Conservation (phyloP, 306 rosid species). For the Medicago ruthenica region DNA sequence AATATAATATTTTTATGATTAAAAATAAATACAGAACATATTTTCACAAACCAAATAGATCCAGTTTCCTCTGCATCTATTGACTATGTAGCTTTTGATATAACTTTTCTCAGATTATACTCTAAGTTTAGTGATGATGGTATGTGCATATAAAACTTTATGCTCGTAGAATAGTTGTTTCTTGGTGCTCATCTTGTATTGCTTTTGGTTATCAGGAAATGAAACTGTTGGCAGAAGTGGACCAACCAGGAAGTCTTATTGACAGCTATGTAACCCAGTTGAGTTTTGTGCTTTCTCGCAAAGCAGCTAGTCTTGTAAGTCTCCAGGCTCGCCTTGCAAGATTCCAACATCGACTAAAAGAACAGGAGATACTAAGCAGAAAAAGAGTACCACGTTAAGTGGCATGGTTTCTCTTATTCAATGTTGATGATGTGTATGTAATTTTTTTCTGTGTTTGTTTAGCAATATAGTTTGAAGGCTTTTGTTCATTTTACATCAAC, state of each 20-base stretch:
- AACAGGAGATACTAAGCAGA: slow-evolving; percentile 88
- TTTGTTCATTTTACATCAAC: slow-evolving; percentile 19
- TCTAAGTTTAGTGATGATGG: not conserved
- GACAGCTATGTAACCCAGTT: slow-evolving; percentile 90
- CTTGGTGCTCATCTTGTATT: slow-evolving; percentile 35
- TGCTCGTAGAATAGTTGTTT: not conserved
- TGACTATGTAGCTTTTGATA: not conserved
- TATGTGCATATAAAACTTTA: not conserved
- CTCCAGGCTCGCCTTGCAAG: slow-evolving; percentile 95
- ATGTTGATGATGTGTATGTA: slow-evolving; percentile 45
- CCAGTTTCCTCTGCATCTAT: slow-evolving; percentile 6
- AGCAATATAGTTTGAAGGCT: slow-evolving; percentile 44
- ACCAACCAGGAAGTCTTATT: slow-evolving; percentile 90
- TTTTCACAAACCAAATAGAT: not conserved
- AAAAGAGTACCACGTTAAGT: slow-evolving; percentile 83
- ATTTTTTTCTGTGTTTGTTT: slow-evolving; percentile 35
- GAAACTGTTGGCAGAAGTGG: slow-evolving; percentile 96
- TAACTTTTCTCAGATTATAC: not conserved
- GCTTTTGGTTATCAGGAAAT: slow-evolving; percentile 69
- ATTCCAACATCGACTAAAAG: slow-evolving; percentile 94
- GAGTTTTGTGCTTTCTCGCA: slow-evolving; percentile 89
- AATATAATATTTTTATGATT: not conserved
- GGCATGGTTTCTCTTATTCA: slow-evolving; percentile 39
- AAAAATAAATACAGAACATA: not conserved
- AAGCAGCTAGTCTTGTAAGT: slow-evolving; percentile 88